Conservation (phyloP, 192 early-diverging fungal genomes). For the Gonapodya sp. region DNA sequence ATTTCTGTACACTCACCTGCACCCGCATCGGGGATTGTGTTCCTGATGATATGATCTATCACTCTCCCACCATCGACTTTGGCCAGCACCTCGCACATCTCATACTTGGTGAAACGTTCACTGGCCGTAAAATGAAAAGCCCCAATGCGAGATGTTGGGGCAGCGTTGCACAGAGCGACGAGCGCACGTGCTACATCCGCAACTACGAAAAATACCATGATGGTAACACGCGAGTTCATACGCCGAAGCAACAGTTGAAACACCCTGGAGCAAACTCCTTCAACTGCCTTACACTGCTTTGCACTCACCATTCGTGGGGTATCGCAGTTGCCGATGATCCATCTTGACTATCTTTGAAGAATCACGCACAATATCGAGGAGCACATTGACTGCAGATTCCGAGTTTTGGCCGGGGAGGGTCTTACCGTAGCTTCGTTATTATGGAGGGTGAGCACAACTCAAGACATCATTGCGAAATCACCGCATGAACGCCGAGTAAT, state of each 20-base stretch:
- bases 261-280: too few species aligned
- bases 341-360: constrained; percentile 37
- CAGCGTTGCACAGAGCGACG: constrained; percentile 41
- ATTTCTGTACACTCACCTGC: constrained; percentile 19
- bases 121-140: constrained; percentile 24
- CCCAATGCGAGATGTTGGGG: constrained; percentile 17
- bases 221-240: not conserved
- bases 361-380: constrained; percentile 55
- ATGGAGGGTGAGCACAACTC: not conserved
- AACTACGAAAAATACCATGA: constrained; percentile 23
- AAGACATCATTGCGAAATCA: too few species aligned
- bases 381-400: constrained; percentile 69
- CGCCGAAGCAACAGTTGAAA: not conserved
- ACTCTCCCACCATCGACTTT: constrained; percentile 16
- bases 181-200: constrained; percentile 62
- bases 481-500: constrained; percentile 38
- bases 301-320: constrained; percentile 56
- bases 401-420: constrained; percentile 22
- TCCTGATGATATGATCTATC: constrained; percentile 12
- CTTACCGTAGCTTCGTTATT: not conserved
- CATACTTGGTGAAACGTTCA: constrained; percentile 32
- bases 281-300: too few species aligned
- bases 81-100: constrained; percentile 25
- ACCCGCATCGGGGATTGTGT: constrained; percentile 14
- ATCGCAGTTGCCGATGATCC: constrained; percentile 61